These are phyloP conservation scores for Cymbopogon citratus DNA, from an alignment of 176 grass and related monocot genomes.

Conservation along the genomic window DNA sequence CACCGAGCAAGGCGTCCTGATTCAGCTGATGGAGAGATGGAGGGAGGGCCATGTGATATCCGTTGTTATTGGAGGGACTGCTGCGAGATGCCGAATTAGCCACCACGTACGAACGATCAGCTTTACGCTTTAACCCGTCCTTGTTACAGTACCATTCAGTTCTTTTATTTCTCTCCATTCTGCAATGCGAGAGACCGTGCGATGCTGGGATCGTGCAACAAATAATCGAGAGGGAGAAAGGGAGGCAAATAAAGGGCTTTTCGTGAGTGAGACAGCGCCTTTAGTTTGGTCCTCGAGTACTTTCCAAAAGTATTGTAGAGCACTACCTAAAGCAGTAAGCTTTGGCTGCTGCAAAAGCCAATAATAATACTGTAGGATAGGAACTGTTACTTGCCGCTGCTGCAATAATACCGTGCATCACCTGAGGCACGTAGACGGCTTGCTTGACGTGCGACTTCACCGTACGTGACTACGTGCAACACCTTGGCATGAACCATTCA, in stretches of 20 bases:
- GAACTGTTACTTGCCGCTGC: neutral
- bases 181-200: neutral
- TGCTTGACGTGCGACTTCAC: too few species aligned
- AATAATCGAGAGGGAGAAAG: neutral
- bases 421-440: too few species aligned
- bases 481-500: too few species aligned
- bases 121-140: neutral
- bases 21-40: neutral
- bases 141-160: neutral
- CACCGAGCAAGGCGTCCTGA: neutral
- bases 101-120: neutral
- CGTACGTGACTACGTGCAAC: too few species aligned
- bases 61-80: neutral
- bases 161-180: neutral
- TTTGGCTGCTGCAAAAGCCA: neutral
- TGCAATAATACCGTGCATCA: neutral
- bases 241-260: neutral
- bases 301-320: slow-evolving; percentile 10
- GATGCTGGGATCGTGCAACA: neutral
- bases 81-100: neutral
- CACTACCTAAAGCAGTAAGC: neutral
- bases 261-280: neutral
- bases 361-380: neutral
- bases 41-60: neutral
- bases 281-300: neutral